Evolutionary conservation across 192 early-diverging fungal species (phyloP), one percentile per base, ranked within the genome.

Genomic region (Pilobolus umbonatus): DNA sequence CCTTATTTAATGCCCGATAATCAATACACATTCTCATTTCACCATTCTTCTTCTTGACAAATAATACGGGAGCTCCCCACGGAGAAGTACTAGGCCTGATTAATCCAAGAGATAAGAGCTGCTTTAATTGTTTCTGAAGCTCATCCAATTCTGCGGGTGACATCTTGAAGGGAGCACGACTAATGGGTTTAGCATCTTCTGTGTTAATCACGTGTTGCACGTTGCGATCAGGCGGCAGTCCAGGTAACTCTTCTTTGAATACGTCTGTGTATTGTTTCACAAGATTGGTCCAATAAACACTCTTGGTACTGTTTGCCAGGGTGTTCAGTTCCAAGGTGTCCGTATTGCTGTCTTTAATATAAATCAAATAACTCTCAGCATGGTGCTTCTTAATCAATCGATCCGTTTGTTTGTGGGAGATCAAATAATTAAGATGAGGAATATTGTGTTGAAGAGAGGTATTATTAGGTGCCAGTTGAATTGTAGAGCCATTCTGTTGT

Each of bases 11-110:
- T 0, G 35, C 60, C 0, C 79, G 22, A 35, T 85, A 85, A 40
- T 85, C 79, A 0, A 84, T 45, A 42, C 80, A 82, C 31, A 78
- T 39, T 0, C 71, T 62, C n/a, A 79, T 3, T 1, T 59, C 39
- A 0, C 73, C 74, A 56, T 72, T 65, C 49, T 83, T 82, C 51
- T 81, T 80, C 1, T 14, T 19, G 0, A 73, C 79, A 30, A 61
- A 52, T 43, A 52, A 38, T n/a, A 46, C 44, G 21, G 57, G 46
- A 22, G 45, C 57, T 1, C 45, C 62, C 54, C 62, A 64, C 26
- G 62, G 54, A 0, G 62, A 64, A n/a, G 55, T 31, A 5, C 31
- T 56, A 9, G 54, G 62, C 0, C 25, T 31, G 17, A 64, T 64
- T 3, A 56, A 11, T 0, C 53, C n/a, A 11, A 64, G 35, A 6